Conservation (phyloP, 2,329 filamentous ascomycete genomes). For the Pestalotiopsis sp. region DNA sequence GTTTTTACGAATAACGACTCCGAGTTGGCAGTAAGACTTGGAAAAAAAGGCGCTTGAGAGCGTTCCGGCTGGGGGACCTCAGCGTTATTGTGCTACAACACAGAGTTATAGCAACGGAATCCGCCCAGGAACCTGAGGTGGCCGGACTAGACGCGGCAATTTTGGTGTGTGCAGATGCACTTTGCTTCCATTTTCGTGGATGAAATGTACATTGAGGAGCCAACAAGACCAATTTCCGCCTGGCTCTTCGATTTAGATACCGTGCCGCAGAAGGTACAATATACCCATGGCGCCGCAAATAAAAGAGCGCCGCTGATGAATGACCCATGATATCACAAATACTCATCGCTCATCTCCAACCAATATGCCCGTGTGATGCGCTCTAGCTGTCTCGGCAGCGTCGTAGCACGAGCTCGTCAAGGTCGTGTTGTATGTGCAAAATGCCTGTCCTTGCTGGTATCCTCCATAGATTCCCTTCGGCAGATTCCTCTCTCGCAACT, state of each 20-base stretch:
- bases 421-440: background rate
- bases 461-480: background rate
- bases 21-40: background rate
- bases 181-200: slow-evolving; percentile 15
- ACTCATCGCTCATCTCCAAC: background rate
- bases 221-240: background rate
- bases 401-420: background rate
- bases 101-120: background rate
- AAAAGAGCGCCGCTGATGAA: background rate
- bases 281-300: background rate
- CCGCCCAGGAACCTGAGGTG: background rate
- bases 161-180: background rate
- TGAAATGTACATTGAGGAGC: slow-evolving; percentile 15
- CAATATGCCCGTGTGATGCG: background rate
- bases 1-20: slow-evolving; percentile 7
- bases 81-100: background rate
- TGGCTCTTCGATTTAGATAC: slow-evolving; percentile 1
- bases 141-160: background rate
- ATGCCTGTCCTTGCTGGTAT: background rate
- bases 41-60: background rate
- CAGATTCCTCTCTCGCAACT: background rate
- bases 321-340: background rate
- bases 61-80: background rate
- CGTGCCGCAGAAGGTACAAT: slow-evolving; percentile 1
- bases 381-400: background rate